phyloP scores from a whole-genome alignment of 2,329 filamentous ascomycete genomes.

The Scopulariopsis brevicaulis region DNA sequence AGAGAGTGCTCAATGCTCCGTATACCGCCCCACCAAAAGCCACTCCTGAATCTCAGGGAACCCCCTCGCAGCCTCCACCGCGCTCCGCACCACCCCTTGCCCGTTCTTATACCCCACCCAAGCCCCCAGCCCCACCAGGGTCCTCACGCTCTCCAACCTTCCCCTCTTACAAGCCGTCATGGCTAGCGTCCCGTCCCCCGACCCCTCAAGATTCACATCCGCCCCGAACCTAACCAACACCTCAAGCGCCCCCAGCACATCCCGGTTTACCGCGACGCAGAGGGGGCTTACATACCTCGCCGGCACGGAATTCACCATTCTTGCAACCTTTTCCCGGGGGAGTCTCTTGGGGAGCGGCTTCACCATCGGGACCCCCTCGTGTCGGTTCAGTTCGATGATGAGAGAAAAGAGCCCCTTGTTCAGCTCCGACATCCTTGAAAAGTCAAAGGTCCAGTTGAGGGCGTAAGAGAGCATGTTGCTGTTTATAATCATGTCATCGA shows the following conservation, averaged over 20 bases:
- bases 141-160: conserved; percentile 1
- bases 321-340: neutral
- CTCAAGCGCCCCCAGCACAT: conserved; percentile 5
- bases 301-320: conserved; percentile 2
- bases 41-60: conserved; percentile 7
- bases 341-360: conserved; percentile 4
- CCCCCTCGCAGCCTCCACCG: conserved; percentile 3
- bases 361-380: neutral
- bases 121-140: conserved; percentile 6
- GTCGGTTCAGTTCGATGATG: conserved; percentile 2
- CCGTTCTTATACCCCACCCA: conserved; percentile 4
- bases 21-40: conserved; percentile 8
- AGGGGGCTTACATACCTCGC: neutral
- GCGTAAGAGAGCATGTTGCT: conserved; percentile 79
- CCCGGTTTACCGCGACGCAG: conserved; percentile 1
- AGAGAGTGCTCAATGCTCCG: neutral
- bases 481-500: conserved; percentile 46
- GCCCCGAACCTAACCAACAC: conserved; percentile 6
- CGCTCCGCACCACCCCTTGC: conserved; percentile 1
- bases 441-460: conserved; percentile 54
- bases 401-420: conserved; percentile 2
- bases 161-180: conserved; percentile 8
- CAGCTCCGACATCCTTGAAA: conserved; percentile 1
- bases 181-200: conserved; percentile 8
- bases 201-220: conserved; percentile 6